Evolutionary conservation across 352 stramenopile species (phyloP).

Genomic region (Pythium aquatile): DNA sequence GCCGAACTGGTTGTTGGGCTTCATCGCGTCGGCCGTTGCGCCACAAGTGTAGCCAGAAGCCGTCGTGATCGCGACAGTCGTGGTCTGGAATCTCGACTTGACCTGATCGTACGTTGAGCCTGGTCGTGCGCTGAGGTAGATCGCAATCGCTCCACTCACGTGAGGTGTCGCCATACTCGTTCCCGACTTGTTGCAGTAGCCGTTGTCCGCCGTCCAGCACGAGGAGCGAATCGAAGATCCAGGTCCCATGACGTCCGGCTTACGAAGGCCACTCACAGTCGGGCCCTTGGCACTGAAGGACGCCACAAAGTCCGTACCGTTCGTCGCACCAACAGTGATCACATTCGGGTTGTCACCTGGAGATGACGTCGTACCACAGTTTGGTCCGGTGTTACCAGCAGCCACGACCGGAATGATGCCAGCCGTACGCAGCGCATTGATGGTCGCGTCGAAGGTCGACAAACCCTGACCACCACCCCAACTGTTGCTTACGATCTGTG

Average conservation of each 20-base stretch:
- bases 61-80: slow-evolving; percentile 29
- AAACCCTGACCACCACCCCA: slow-evolving; percentile 56
- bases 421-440: slow-evolving; percentile 41
- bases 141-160: slow-evolving; percentile 49
- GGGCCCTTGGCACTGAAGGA: slow-evolving; percentile 58
- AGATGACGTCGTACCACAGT: slow-evolving; percentile 47
- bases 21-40: slow-evolving; percentile 34
- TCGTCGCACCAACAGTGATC: slow-evolving; percentile 60
- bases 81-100: slow-evolving; percentile 35
- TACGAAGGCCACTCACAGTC: slow-evolving; percentile 38
- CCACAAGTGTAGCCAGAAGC: slow-evolving; percentile 38
- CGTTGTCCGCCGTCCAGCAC: slow-evolving; percentile 43
- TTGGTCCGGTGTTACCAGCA: slow-evolving; percentile 50
- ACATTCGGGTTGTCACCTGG: slow-evolving; percentile 56
- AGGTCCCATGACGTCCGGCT: slow-evolving; percentile 56
- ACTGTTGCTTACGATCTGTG: slow-evolving; percentile 66
- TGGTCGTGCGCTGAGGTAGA: slow-evolving; percentile 48
- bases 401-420: slow-evolving; percentile 64
- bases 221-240: slow-evolving; percentile 45
- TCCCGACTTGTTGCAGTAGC: slow-evolving; percentile 58
- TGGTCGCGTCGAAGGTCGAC: slow-evolving; percentile 40
- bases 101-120: slow-evolving; percentile 40
- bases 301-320: slow-evolving; percentile 41
- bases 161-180: slow-evolving; percentile 70
- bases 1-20: slow-evolving; percentile 47